These are phyloP conservation scores for Crithidia fasciculata DNA, from an alignment of 208 protist genomes.

Conservation along the genomic window DNA sequence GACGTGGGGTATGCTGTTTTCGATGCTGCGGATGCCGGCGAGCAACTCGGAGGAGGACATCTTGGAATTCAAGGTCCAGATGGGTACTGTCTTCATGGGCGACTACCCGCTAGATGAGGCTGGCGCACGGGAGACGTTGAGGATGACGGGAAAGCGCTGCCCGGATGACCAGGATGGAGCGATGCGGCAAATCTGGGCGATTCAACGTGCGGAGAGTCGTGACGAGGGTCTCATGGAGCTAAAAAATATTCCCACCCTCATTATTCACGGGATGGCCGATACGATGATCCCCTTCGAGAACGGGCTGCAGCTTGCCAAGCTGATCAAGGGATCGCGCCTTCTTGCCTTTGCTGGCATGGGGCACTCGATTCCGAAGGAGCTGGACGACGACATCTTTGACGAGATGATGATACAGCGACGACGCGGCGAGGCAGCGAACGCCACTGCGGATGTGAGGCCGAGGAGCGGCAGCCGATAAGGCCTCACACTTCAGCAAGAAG, in stretches of 20 bases:
- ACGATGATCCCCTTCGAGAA: constrained; percentile 63
- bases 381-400: constrained; percentile 35
- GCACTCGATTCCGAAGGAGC: constrained; percentile 43
- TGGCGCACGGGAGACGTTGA: constrained; percentile 8
- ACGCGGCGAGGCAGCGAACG: not conserved
- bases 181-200: constrained; percentile 68
- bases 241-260: constrained; percentile 16
- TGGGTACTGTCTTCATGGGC: constrained; percentile 29
- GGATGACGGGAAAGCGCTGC: constrained; percentile 30
- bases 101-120: constrained; percentile 47
- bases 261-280: constrained; percentile 70
- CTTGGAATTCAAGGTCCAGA: constrained; percentile 48
- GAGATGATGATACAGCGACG: constrained; percentile 37
- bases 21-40: constrained; percentile 50
- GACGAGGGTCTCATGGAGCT: constrained; percentile 41
- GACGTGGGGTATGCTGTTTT: constrained; percentile 31
- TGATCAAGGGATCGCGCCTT: constrained; percentile 47
- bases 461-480: too few relatives aligned
- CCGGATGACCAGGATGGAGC: constrained; percentile 44
- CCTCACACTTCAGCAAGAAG: too few relatives aligned
- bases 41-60: constrained; percentile 40
- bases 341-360: constrained; percentile 61
- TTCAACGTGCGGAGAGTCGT: constrained; percentile 49
- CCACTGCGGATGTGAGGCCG: not conserved
- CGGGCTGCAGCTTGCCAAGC: constrained; percentile 45